Base-by-base conservation (phyloP, 345 rosid genomes). In the Bretschneidera sinensis region DNA sequence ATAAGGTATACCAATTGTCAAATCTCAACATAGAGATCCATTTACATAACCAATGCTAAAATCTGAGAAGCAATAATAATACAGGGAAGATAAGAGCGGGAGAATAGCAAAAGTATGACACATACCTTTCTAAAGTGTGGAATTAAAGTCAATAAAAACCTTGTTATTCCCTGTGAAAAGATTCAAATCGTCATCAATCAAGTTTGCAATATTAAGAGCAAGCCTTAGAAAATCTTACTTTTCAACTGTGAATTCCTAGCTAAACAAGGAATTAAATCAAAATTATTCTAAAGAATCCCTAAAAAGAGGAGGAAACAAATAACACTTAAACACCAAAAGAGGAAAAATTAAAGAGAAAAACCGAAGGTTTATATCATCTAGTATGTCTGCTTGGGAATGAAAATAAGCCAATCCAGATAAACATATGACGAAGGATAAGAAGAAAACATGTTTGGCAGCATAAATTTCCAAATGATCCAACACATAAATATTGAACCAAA, bases 81-180 rank as follows among this genome's bases (percentile, higher is more conserved):
- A 31, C 52, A 48, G 2, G 39, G 4, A 53, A 18, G 15, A 4
- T 22, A 48, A 22, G 43, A 14, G 48, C 24, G 33, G 10, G 10
- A 35, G 22, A 64, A 64, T 53, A 35, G 43, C 31, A 61, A 54
- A 60, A 3, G 4, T 17, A 19, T 4, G 11, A 39, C 9, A 24
- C 23, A 54, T 62, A 92, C 97, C 96, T 89, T 85, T 60, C 96
- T 81, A 60, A 92, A 92, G 67, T 89, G 83, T 0, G 98, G 98
- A 69, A 92, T 92, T 51, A 78, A 68, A 33, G 98, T 92, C 62
- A 89, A 72, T 20, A 92, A 73, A 63, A 92, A 79, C 74, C 88
- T 84, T 15, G 86, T 78, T 16, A 65, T 62, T 56, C 97, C 98
- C 97, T 92, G 85, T 16, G 14, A 8, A 64, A 58, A 57, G 13